These are phyloP conservation scores for Cadophora luteo-olivacea DNA, from an alignment of 2,329 filamentous ascomycete genomes.

Conservation along the genomic window DNA sequence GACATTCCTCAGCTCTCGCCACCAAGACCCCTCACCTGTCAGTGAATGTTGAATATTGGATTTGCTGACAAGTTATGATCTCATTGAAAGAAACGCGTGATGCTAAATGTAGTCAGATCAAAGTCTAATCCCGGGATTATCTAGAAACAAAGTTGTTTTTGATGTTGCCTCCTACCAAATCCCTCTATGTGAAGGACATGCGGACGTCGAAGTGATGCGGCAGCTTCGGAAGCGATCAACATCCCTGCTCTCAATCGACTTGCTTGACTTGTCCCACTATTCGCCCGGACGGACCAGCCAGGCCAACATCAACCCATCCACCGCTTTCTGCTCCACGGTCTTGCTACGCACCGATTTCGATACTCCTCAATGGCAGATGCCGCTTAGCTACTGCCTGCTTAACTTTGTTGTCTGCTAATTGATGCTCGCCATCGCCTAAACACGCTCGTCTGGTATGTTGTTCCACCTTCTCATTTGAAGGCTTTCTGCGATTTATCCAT, in stretches of 20 bases:
- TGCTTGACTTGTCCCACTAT: slow-evolving; percentile 29
- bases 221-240: slow-evolving; percentile 28
- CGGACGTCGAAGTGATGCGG: slow-evolving; percentile 18
- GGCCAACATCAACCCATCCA: slow-evolving; percentile 14
- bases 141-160: not conserved
- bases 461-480: slow-evolving; percentile 22
- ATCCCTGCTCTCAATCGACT: slow-evolving; percentile 24
- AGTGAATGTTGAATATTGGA: not conserved
- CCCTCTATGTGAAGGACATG: not conserved
- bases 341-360: not conserved
- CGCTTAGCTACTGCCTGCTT: not conserved
- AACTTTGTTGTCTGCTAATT: slow-evolving; percentile 23
- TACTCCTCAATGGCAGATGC: slow-evolving; percentile 15
- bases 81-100: slow-evolving; percentile 9
- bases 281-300: slow-evolving; percentile 24
- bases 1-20: slow-evolving; percentile 11
- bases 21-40: slow-evolving; percentile 10
- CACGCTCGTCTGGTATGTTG: slow-evolving; percentile 32
- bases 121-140: not conserved
- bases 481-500: slow-evolving; percentile 29
- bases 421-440: slow-evolving; percentile 23
- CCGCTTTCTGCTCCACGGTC: slow-evolving; percentile 23
- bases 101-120: not conserved
- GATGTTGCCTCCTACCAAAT: not conserved
- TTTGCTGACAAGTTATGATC: slow-evolving; percentile 6